These are phyloP conservation scores for Clitopilus hobsonii DNA, from an alignment of 768 basidiomycete genomes.

Conservation along the genomic window DNA sequence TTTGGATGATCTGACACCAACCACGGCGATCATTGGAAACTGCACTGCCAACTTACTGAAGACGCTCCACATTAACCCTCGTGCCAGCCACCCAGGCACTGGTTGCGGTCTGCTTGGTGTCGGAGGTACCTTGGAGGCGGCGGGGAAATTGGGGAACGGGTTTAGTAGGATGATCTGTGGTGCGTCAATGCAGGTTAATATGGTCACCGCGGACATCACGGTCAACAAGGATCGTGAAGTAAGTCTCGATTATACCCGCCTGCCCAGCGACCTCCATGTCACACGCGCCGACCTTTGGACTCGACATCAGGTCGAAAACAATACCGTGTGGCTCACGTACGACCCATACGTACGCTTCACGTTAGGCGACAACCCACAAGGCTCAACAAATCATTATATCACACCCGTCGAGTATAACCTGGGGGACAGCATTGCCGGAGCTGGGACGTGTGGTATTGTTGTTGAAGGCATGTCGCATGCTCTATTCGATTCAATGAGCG, in stretches of 20 bases:
- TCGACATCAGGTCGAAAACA: not conserved
- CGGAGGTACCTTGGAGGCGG: not conserved
- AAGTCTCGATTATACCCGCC: not conserved
- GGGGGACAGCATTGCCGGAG: not conserved
- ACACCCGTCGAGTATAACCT: not conserved
- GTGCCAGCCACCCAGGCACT: not conserved
- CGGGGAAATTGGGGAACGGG: not conserved
- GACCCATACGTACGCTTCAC: slow-evolving; percentile 12
- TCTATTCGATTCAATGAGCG: not conserved
- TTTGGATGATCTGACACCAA: too few species aligned
- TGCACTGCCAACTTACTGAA: not conserved
- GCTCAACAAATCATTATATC: slow-evolving; percentile 9
- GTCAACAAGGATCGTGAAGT: not conserved
- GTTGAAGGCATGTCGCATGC: not conserved
- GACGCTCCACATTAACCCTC: not conserved
- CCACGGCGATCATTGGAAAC: not conserved
- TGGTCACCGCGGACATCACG: not conserved
- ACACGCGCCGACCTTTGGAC: slow-evolving; percentile 7
- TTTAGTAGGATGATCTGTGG: not conserved
- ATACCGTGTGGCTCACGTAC: not conserved
- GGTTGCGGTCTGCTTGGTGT: not conserved
- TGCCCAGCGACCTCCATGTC: not conserved
- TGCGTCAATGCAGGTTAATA: not conserved
- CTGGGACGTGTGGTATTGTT: slow-evolving; percentile 8
- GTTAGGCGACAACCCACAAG: slow-evolving; percentile 2